These are phyloP conservation scores for Scenedesmus sp. DNA, from an alignment of 163 green algal genomes.

Conservation along the genomic window DNA sequence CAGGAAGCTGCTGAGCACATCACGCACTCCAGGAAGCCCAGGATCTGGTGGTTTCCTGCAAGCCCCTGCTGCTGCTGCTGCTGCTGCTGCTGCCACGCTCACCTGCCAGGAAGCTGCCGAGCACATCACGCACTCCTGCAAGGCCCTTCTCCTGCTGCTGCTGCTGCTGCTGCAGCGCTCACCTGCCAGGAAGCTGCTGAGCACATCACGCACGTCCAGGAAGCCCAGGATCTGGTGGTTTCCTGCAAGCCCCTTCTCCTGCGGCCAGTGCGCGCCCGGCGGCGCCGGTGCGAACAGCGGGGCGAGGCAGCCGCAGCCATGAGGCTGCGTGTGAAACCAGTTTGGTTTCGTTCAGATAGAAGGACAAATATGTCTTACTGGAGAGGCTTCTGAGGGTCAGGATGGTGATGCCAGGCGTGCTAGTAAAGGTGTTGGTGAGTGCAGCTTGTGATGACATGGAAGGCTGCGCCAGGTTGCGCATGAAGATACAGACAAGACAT, in stretches of 20 bases:
- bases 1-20: conserved; percentile 57
- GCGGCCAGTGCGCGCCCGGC: conserved; percentile 43
- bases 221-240: conserved; percentile 58
- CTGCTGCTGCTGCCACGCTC: background rate
- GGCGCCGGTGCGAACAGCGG: conserved; percentile 15
- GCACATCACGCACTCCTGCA: background rate
- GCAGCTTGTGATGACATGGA: background rate
- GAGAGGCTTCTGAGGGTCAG: background rate
- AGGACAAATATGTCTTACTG: background rate
- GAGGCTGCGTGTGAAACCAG: background rate
- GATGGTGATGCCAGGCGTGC: background rate
- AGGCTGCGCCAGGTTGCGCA: background rate
- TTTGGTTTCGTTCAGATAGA: background rate
- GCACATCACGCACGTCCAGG: conserved; percentile 57
- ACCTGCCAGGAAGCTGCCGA: too few relatives aligned
- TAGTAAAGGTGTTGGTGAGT: background rate
- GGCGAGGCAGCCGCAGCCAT: conserved; percentile 30
- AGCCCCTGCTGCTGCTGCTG: background rate
- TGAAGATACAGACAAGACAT: background rate
- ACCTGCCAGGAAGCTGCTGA: conserved; percentile 56
- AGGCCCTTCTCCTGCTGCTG: background rate
- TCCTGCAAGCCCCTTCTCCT: conserved; percentile 31
- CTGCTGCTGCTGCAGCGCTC: background rate
- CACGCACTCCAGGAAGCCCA: conserved; percentile 62
- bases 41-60: conserved; percentile 37